phyloP scores from a whole-genome alignment of 1,284 basidiomycete species.

The Coniophora puteana region DNA sequence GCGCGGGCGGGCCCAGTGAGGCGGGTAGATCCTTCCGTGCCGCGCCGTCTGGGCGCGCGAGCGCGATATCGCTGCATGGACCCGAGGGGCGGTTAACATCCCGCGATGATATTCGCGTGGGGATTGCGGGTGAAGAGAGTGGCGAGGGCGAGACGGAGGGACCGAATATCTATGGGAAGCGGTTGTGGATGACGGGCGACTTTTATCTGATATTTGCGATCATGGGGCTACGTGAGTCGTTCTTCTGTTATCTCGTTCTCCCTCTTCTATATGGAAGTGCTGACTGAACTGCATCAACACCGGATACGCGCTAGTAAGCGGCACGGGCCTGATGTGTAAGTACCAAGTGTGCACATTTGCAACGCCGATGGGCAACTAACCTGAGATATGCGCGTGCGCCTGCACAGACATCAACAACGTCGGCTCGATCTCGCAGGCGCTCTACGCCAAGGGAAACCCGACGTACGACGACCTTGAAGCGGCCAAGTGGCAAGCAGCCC shows the following conservation, averaged over 20 bases:
- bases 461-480: conserved; percentile 65
- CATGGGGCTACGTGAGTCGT: conserved; percentile 61
- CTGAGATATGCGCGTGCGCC: not conserved
- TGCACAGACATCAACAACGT: conserved; percentile 87
- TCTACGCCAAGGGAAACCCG: conserved; percentile 67
- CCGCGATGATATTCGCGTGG: conserved; percentile 3
- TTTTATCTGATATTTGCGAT: conserved; percentile 77
- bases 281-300: conserved; percentile 6
- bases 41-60: too few species aligned
- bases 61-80: too few species aligned
- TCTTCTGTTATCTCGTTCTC: not conserved
- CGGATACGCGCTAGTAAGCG: conserved; percentile 82
- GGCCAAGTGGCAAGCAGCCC: conserved; percentile 76
- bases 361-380: not conserved
- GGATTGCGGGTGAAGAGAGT: conserved; percentile 4
- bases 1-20: too few species aligned
- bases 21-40: too few species aligned
- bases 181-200: conserved; percentile 47
- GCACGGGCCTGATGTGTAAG: conserved; percentile 87
- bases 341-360: conserved; percentile 7
- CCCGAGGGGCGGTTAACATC: too few species aligned
- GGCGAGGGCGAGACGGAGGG: conserved; percentile 6
- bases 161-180: conserved; percentile 46
- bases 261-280: not conserved
- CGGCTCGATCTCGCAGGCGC: conserved; percentile 85